Conservation (phyloP, 2,329 filamentous ascomycete genomes). For the Plenodomus lindquistii region DNA sequence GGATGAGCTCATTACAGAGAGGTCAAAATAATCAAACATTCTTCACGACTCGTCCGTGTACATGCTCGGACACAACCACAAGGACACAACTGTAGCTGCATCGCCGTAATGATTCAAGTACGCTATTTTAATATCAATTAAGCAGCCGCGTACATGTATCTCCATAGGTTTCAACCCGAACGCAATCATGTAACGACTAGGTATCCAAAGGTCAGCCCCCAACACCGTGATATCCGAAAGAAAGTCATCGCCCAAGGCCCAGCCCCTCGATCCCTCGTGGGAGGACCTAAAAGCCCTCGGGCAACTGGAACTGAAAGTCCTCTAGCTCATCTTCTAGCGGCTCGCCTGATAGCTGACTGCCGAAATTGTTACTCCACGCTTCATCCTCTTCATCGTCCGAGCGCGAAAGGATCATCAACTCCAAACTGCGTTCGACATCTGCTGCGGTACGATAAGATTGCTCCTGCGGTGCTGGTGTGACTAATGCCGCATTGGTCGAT, state of each 20-base stretch:
- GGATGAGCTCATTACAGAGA: too few relatives aligned
- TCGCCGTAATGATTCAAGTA: not conserved
- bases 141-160: too few relatives aligned
- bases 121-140: not conserved
- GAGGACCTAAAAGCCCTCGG: constrained; percentile 29
- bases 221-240: too few relatives aligned
- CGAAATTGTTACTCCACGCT: constrained; percentile 38
- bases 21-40: too few relatives aligned
- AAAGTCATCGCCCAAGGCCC: too few relatives aligned
- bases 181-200: too few relatives aligned
- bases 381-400: constrained; percentile 36
- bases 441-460: constrained; percentile 32
- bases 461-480: constrained; percentile 24
- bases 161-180: too few relatives aligned
- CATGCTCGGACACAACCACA: too few relatives aligned
- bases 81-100: too few relatives aligned
- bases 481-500: constrained; percentile 36
- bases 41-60: too few relatives aligned
- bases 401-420: constrained; percentile 29
- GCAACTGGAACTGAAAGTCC: constrained; percentile 38
- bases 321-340: constrained; percentile 34
- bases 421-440: constrained; percentile 41
- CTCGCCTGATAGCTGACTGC: constrained; percentile 26
- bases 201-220: too few relatives aligned
- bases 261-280: not conserved